Base-by-base conservation (phyloP, 2,329 filamentous ascomycete genomes). In the Pyrenochaeta sp. region DNA sequence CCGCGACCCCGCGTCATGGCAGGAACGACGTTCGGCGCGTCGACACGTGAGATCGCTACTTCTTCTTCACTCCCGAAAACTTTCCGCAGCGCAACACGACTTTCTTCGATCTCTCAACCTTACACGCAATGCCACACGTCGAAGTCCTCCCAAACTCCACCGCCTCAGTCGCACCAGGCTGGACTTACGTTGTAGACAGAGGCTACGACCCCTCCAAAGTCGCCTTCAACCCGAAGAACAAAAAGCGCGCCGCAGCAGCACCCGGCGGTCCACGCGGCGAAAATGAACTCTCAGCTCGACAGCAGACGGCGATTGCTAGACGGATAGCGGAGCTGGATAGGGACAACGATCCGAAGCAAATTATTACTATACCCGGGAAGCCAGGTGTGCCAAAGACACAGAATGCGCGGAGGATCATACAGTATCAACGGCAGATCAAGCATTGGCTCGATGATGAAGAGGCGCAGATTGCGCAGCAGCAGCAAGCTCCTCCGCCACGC, bases 181-280 rank as follows among this genome's bases (percentile, higher is more conserved):
- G 93, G 90, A 92, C 92, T 12, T 97, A 97, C 75, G 91, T 97
- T 1, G 89, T 93, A 30, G 92, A 97, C 73, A 88, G 86, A 15
- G 74, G 85, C 77, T 83, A 85, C 54, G 84, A 86, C 54, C 83
- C 85, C 12, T 83, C 86, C 9, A 84, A 85, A 65, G 76, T 81
- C 50, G 75, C 82, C 51, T 83, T 83, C 58, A 80, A 82, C 66
- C 79, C 80, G 79, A 84, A 82, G 73, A 74, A 80, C 77, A 72
- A 81, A 75, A 96, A 96, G 79, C 90, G 92, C 70, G 88, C 87
- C 30, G 85, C 86, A 22, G 69, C 75, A 46, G 69, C 71, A 39
- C 65, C 67, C 13, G 59, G 70, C 58, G 70, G 67, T 28, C 63
- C 61, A 34, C 69, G 72, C 83, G 69, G 68, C 68, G 69, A 78